These are phyloP conservation scores for Tolypocladium cylindrosporum DNA, from an alignment of 2,329 filamentous ascomycete species.

Conservation along the genomic window DNA sequence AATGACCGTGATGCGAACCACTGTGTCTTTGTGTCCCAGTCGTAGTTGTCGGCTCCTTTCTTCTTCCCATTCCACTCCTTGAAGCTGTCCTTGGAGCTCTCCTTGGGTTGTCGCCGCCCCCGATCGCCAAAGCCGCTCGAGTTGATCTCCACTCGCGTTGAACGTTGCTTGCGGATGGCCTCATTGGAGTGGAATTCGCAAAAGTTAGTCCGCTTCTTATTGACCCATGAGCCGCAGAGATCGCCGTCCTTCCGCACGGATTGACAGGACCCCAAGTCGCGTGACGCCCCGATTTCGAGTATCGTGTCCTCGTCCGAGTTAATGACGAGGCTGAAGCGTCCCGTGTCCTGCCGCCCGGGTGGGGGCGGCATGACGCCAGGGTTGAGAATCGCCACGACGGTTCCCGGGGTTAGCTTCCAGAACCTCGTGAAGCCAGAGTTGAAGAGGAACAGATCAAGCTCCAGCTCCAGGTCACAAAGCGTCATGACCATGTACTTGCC, in stretches of 20 bases:
- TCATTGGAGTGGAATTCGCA: conserved; percentile 90
- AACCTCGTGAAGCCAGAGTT: conserved; percentile 82
- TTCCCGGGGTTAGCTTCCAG: conserved; percentile 90
- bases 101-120: conserved; percentile 18
- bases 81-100: conserved; percentile 1
- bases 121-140: conserved; percentile 42
- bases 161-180: conserved; percentile 58
- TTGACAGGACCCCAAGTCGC: conserved; percentile 85
- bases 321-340: conserved; percentile 76
- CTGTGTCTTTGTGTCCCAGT: conserved; percentile 46
- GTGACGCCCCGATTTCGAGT: conserved; percentile 74
- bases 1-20: conserved; percentile 42
- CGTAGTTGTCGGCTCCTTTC: conserved; percentile 32
- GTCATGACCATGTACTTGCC: conserved; percentile 91
- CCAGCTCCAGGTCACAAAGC: conserved; percentile 80
- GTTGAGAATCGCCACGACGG: conserved; percentile 84
- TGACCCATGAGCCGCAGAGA: conserved; percentile 74
- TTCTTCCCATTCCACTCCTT: conserved; percentile 9
- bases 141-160: conserved; percentile 70
- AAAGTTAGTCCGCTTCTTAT: conserved; percentile 76
- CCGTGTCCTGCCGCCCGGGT: conserved; percentile 62
- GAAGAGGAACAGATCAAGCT: conserved; percentile 87
- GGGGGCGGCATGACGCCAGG: conserved; percentile 84
- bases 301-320: conserved; percentile 81
- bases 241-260: conserved; percentile 76